These are phyloP conservation scores for Xenosphaeropsis pyriputrescens DNA, from an alignment of 2,329 filamentous ascomycete species.

Conservation along the genomic window DNA sequence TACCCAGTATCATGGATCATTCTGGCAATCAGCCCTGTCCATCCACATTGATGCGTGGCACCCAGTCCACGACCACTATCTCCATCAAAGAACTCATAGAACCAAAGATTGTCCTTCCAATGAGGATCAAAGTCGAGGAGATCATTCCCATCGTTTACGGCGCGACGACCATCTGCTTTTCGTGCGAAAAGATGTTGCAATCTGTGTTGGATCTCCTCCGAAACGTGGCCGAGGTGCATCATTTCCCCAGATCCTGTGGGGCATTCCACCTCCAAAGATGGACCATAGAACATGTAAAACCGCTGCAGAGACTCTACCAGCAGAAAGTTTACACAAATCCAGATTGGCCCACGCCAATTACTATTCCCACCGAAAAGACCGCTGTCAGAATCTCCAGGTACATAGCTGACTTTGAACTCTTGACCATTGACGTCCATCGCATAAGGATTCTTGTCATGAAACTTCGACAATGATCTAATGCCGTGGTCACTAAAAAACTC, in stretches of 20 bases:
- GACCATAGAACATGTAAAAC: constrained; percentile 93
- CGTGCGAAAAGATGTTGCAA: constrained; percentile 83
- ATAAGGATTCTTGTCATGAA: constrained; percentile 78
- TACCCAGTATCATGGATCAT: constrained; percentile 98
- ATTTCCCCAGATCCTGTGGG: constrained; percentile 85
- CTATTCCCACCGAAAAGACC: constrained; percentile 93
- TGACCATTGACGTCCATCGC: constrained; percentile 95
- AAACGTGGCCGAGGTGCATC: constrained; percentile 91
- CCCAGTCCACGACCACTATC: constrained; percentile 81
- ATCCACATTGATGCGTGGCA: constrained; percentile 88
- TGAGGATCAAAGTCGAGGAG: constrained; percentile 80
- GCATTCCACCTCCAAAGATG: constrained; percentile 78
- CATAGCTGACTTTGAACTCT: constrained; percentile 73
- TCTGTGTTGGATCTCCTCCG: constrained; percentile 88
- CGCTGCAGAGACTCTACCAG: constrained; percentile 87
- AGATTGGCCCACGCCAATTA: constrained; percentile 93
- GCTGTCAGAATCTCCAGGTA: constrained; percentile 92
- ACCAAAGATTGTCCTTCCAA: constrained; percentile 92
- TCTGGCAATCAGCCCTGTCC: constrained; percentile 90
- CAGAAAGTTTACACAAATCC: constrained; percentile 92
- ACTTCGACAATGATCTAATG: constrained; percentile 83
- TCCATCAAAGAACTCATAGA: constrained; percentile 95
- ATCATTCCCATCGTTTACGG: constrained; percentile 75
- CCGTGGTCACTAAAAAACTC: constrained; percentile 87
- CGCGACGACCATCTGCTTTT: constrained; percentile 71